Percentiles rank a stretch among this genome's conserved stretches.
phyloP scores from a whole-genome alignment of 768 basidiomycete species.

The Porpolomopsis calyptriformis region DNA sequence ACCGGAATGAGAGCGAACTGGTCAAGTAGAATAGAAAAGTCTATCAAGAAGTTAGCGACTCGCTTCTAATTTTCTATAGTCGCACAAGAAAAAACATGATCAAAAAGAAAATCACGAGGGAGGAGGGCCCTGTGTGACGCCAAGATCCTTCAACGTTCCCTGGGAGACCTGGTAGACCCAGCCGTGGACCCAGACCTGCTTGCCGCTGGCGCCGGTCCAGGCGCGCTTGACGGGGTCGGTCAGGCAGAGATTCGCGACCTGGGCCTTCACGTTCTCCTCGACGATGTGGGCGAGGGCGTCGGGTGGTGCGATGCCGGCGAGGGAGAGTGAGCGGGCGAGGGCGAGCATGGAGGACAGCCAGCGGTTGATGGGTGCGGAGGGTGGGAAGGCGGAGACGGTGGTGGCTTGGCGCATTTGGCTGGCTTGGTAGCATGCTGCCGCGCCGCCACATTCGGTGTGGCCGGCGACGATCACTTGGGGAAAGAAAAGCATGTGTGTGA shows the following conservation, averaged over 20 bases:
- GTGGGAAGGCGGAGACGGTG: conserved; percentile 12
- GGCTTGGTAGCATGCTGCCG: conserved; percentile 28
- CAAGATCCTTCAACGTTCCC: conserved; percentile 49
- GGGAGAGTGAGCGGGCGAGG: conserved; percentile 29
- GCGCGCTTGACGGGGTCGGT: conserved; percentile 23
- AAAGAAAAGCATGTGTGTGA: conserved; percentile 7
- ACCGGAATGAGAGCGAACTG: too few species aligned
- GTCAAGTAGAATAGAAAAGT: too few species aligned
- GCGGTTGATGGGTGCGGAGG: conserved; percentile 30
- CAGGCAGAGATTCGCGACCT: conserved; percentile 24
- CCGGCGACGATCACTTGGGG: conserved; percentile 52
- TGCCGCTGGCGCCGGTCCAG: conserved; percentile 29
- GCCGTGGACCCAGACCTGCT: conserved; percentile 52
- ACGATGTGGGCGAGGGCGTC: conserved; percentile 25
- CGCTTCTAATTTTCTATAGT: too few species aligned
- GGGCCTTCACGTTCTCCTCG: conserved; percentile 32
- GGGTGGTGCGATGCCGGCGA: conserved; percentile 12
- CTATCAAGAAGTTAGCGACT: too few species aligned
- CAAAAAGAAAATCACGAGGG: too few species aligned
- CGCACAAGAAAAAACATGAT: too few species aligned
- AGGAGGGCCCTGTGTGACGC: conserved; percentile 32
- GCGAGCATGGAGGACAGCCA: conserved; percentile 48
- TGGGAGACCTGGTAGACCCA: conserved; percentile 59
- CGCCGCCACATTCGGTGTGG: conserved; percentile 62
- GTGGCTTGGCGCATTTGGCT: conserved; percentile 11